Evolutionary conservation across 1,284 basidiomycete genomes (phyloP).

Genomic region (Austropuccinia psidii): DNA sequence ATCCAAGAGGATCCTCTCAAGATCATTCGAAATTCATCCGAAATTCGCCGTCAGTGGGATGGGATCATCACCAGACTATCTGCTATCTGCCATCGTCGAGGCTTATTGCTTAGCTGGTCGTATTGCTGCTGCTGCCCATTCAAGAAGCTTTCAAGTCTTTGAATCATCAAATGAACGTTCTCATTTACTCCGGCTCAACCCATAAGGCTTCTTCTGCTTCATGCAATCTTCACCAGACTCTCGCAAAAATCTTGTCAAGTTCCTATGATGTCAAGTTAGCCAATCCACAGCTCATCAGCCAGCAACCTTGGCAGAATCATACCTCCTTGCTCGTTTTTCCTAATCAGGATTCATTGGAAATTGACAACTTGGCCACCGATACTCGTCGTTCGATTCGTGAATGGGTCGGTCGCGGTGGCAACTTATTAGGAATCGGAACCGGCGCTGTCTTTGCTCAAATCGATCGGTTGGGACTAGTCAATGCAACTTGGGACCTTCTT

Average conservation of each 20-base stretch:
- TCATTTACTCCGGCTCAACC: conserved; percentile 27
- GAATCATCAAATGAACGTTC: conserved; percentile 26
- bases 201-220: background rate
- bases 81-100: too few relatives aligned
- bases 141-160: too few relatives aligned
- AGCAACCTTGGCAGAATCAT: conserved; percentile 29
- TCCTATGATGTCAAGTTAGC: conserved; percentile 31
- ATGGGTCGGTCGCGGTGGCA: conserved; percentile 29
- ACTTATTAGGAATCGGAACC: conserved; percentile 18
- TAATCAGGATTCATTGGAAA: background rate
- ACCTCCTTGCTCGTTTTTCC: conserved; percentile 26
- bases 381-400: background rate
- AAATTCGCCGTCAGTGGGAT: too few relatives aligned
- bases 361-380: background rate
- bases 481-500: background rate
- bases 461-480: background rate
- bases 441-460: conserved; percentile 4
- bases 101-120: too few relatives aligned
- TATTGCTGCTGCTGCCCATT: too few relatives aligned
- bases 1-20: too few relatives aligned
- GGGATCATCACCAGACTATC: too few relatives aligned
- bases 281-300: conserved; percentile 7
- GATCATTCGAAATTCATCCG: too few relatives aligned
- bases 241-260: conserved; percentile 8
- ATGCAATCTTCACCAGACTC: background rate